These are phyloP conservation scores for Aurantiochytrium sp. DNA, from an alignment of 108 stramenopile genomes.

Conservation along the genomic window DNA sequence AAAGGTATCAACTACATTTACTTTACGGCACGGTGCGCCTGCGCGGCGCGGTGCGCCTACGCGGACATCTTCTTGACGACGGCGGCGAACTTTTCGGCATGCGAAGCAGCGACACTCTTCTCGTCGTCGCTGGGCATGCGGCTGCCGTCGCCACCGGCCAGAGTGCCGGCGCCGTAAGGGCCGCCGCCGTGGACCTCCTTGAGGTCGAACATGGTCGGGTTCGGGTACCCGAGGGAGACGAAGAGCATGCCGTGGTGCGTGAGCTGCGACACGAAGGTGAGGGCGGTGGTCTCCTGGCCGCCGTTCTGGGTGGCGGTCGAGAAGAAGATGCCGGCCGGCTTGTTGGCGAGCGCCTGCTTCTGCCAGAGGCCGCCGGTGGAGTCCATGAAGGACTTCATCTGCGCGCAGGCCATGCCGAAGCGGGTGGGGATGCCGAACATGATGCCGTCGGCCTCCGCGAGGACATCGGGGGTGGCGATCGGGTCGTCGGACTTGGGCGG, in stretches of 20 bases:
- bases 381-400: constrained; percentile 49
- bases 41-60: too few species aligned
- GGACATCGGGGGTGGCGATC: constrained; percentile 48
- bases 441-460: constrained; percentile 63
- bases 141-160: constrained; percentile 41
- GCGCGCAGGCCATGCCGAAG: constrained; percentile 52
- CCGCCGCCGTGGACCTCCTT: constrained; percentile 43
- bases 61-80: constrained; percentile 41
- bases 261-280: constrained; percentile 46
- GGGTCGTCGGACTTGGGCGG: constrained; percentile 49
- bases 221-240: constrained; percentile 36
- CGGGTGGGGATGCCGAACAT: constrained; percentile 66
- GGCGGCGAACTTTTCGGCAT: constrained; percentile 39
- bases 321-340: constrained; percentile 49
- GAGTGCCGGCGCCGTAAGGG: constrained; percentile 44
- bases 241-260: constrained; percentile 49
- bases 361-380: constrained; percentile 48
- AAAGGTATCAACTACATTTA: too few species aligned
- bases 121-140: constrained; percentile 41
- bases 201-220: constrained; percentile 36
- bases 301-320: constrained; percentile 45
- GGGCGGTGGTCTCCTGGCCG: constrained; percentile 50
- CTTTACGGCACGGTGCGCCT: too few species aligned
- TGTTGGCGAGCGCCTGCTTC: constrained; percentile 43
- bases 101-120: constrained; percentile 31